Percentiles rank a stretch among this genome's conserved stretches.
Conservation (phyloP, 2,329 filamentous ascomycete species). For the Diaporthe vaccinii region DNA sequence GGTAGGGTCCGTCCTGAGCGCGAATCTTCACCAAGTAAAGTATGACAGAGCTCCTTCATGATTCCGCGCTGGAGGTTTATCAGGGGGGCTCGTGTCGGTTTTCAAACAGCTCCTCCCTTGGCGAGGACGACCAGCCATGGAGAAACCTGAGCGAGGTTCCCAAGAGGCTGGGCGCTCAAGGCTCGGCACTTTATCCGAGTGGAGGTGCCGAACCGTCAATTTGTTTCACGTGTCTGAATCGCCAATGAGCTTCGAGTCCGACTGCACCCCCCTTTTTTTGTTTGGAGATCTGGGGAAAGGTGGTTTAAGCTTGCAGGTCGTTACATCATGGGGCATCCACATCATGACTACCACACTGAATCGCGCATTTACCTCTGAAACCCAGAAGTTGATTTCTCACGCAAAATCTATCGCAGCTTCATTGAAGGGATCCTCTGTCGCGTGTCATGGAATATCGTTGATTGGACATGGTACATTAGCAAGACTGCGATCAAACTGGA, state of each 20-base stretch:
- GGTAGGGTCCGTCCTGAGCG: not conserved
- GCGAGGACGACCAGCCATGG: conserved; percentile 19
- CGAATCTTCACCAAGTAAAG: not conserved
- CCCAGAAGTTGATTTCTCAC: not conserved
- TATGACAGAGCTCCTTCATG: not conserved
- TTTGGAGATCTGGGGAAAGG: not conserved
- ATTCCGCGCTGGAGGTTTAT: not conserved
- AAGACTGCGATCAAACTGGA: not conserved
- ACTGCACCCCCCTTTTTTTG: not conserved
- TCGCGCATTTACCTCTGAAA: not conserved
- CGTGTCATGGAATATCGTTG: too few relatives aligned
- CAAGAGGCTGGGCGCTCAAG: conserved; percentile 15
- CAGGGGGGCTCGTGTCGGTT: conserved; percentile 3
- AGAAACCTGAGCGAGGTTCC: not conserved
- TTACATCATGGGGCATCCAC: not conserved
- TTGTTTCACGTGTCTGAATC: not conserved
- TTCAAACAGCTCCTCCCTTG: conserved; percentile 26
- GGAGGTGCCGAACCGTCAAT: not conserved
- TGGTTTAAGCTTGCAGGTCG: not conserved
- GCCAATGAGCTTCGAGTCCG: conserved; percentile 4
- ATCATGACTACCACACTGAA: not conserved
- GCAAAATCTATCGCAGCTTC: too few relatives aligned
- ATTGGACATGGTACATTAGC: not conserved
- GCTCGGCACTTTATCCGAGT: conserved; percentile 27
- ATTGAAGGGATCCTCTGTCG: not conserved